These are phyloP conservation scores for Eucalyptus sideroxylon DNA, from an alignment of 345 rosid species.

Conservation along the genomic window DNA sequence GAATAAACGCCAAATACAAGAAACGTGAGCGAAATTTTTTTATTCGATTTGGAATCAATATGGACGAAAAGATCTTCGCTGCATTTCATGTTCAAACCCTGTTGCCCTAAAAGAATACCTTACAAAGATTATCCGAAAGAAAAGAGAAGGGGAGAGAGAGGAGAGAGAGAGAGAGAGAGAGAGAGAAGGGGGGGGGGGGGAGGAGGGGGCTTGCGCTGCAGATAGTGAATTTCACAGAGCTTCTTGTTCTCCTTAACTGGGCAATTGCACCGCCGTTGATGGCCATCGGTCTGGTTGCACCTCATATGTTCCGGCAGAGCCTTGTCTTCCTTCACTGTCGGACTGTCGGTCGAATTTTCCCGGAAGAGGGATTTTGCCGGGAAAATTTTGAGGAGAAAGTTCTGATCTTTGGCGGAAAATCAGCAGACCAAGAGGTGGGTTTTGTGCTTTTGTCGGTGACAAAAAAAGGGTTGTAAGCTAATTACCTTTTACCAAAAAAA, in stretches of 20 bases:
- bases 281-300: slow-evolving; percentile 84
- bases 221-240: slow-evolving; percentile 71
- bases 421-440: neutral
- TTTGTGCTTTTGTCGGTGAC: neutral
- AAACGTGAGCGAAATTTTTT: neutral
- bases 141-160: neutral
- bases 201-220: slow-evolving; percentile 48
- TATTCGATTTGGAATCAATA: neutral
- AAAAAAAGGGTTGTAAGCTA: too few relatives aligned
- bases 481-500: too few relatives aligned
- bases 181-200: too few relatives aligned
- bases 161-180: neutral
- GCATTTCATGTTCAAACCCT: neutral
- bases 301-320: slow-evolving; percentile 62
- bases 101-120: neutral
- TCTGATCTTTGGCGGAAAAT: neutral
- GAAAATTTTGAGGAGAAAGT: neutral
- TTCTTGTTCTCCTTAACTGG: slow-evolving; percentile 63
- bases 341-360: neutral
- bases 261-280: slow-evolving; percentile 80
- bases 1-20: neutral
- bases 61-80: neutral
- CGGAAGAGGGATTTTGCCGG: neutral
- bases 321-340: slow-evolving; percentile 18
- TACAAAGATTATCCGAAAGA: neutral